Evolutionary conservation across 164 flowering plant genomes (phyloP), one percentile per base, ranked within the genome.

Genomic region (Annona cherimola): DNA sequence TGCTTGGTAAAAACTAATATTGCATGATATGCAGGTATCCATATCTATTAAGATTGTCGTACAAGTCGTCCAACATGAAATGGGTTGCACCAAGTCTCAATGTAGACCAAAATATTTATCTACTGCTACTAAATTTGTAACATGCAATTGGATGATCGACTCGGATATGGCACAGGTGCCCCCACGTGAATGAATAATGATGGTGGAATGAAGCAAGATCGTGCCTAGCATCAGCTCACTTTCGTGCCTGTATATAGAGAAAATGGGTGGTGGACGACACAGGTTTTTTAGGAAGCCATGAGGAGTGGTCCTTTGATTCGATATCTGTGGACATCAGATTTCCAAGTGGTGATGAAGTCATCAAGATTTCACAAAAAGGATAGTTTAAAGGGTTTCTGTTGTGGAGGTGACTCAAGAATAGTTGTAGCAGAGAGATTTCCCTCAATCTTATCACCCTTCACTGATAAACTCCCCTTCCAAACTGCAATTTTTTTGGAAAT

Each of bases 371-470:
- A 40, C n/a, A 59, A 60, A 7, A 61, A 60, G 20, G 44, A 16
- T 70, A 70, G 43, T 60, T 70, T 60, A 70, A 61, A 9, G 45
- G 11, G 44, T 18, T 54, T 57, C 71, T 4, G 3, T 40, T 5
- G 62, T 55, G 71, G 63, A 45, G 71, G 54, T 69, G 71, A 69
- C 63, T 55, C 62, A 4, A n/a, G 4, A 66, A 2, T 35, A 19
- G 8, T 26, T 68, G 11, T 68, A 44, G 9, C 39, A 43, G 43
- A n/a, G n/a, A 42, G 68, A 66, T 42, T 68, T 35, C 61, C 9
- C 14, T 68, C 61, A 68, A 68, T 68, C 70, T 46, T 68, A 68
- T 12, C 61, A 42, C 59, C 60, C 20, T 50, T 50, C 9, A 7
- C 60, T 26, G 11, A 35, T 40, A 35, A n/a, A 6, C 14, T 68